These are phyloP conservation scores for Moesziomyces sp. DNA, from an alignment of 1,284 basidiomycete genomes.

Conservation along the genomic window DNA sequence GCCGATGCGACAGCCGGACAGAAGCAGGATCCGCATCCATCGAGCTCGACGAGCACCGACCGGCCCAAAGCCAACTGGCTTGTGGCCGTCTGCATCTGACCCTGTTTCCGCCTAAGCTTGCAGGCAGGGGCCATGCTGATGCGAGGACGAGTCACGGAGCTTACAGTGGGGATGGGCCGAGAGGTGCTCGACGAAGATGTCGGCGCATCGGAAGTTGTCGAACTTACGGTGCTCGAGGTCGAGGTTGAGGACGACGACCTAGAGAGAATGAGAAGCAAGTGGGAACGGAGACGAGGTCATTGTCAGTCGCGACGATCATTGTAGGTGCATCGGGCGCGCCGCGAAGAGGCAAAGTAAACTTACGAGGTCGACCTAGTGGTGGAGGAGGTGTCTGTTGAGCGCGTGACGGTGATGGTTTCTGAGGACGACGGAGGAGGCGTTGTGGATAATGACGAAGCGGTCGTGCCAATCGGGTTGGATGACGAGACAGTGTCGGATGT, in stretches of 20 bases:
- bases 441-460: constrained; percentile 3
- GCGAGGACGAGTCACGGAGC: constrained; percentile 24
- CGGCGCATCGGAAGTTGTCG: constrained; percentile 21
- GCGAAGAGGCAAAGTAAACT: constrained; percentile 2
- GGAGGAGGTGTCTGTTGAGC: constrained; percentile 15
- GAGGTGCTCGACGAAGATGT: constrained; percentile 27
- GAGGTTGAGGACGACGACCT: constrained; percentile 15
- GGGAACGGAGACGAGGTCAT: background rate
- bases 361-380: constrained; percentile 10
- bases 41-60: constrained; percentile 1
- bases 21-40: constrained; percentile 5
- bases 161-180: constrained; percentile 30
- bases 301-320: background rate
- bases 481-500: constrained; percentile 5
- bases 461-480: constrained; percentile 3
- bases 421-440: constrained; percentile 15
- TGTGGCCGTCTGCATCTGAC: constrained; percentile 19
- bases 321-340: too few relatives aligned
- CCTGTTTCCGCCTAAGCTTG: constrained; percentile 26
- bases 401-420: constrained; percentile 25
- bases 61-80: background rate
- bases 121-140: constrained; percentile 22
- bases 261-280: background rate
- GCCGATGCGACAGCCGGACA: background rate
- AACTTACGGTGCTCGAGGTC: constrained; percentile 44